phyloP scores from a whole-genome alignment of 148 eudicot species.

The Diospyros lotus region DNA sequence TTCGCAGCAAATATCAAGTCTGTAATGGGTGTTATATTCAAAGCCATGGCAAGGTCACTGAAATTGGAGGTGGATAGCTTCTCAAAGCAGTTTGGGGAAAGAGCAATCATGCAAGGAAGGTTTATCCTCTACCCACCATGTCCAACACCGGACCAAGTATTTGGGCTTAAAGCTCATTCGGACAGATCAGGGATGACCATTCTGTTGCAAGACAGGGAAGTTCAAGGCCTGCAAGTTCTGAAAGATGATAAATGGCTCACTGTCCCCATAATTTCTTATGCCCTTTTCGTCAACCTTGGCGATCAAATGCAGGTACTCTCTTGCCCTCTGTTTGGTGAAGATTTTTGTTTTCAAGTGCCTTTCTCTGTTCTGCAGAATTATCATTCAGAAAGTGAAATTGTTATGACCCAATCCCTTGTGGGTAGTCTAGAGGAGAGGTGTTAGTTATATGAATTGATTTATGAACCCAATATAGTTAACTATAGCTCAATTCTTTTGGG shows the following conservation, averaged over 20 bases:
- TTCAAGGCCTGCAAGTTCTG: constrained; percentile 43
- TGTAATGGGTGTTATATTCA: constrained; percentile 25
- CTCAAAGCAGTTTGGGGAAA: constrained; percentile 22
- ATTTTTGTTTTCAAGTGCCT: background rate
- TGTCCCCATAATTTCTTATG: constrained; percentile 36
- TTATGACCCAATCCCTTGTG: too few species aligned
- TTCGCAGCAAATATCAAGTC: constrained; percentile 20
- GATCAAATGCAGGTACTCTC: constrained; percentile 12
- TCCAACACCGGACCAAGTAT: constrained; percentile 27
- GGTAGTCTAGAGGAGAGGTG: too few species aligned
- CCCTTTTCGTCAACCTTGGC: constrained; percentile 36
- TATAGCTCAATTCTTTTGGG: too few species aligned
- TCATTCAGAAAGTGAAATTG: too few species aligned
- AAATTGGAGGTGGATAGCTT: constrained; percentile 24
- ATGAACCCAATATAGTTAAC: too few species aligned
- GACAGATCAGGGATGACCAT: constrained; percentile 42
- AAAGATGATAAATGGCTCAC: constrained; percentile 43
- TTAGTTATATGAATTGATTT: too few species aligned
- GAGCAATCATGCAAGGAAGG: constrained; percentile 24
- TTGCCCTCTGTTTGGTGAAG: background rate
- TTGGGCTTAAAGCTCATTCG: constrained; percentile 41
- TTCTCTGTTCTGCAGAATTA: background rate
- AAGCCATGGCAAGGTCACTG: constrained; percentile 25
- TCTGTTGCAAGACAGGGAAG: constrained; percentile 39
- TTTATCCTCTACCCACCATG: constrained; percentile 40